Base-by-base conservation (phyloP, 78 protist species). In the Speleostelium caveatum region DNA sequence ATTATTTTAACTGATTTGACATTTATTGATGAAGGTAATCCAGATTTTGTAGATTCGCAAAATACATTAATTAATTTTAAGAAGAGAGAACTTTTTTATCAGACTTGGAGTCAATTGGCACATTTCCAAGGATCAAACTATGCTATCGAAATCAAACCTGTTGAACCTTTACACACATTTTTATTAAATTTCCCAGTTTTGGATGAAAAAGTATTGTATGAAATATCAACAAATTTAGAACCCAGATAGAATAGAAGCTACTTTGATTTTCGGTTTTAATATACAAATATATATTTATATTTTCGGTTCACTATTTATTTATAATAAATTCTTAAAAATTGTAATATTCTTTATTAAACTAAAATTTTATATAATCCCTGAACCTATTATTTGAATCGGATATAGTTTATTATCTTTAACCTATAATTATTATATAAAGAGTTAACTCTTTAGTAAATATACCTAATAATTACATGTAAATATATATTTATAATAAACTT, bases 11-110 rank as follows among this genome's bases (percentile, higher is more conserved):
- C 95, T n/a, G 95, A 92, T 67, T 28, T 92, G 0, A 73, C 86
- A 63, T 92, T 92, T 66, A 92, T 92, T 49, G 95, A 92, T 30
- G 95, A 92, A 55, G 91, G 91, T 59, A 83, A 83, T 60, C 75
- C 65, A 14, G 72, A 83, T 83, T 28, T 41, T 33, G 5, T 5
- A n/a, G 73, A 61, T 21, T 3, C 28, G 12, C 22, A 61, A 1
- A 28, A 61, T 39, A 35, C 63, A 22, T 6, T 59, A n/a, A 71
- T 92, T 45, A 92, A 92, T 56, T 92, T 79, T 36, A 76, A 92
- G 30, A 92, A 92, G 58, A 72, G 92, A 53, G 87, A 83, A 38
- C 36, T 92, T 22, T 58, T 92, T 60, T 92, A 60, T 26, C 91
- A 83, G 26, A 71, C 91, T 68, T 83, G 91, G 91, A 32, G 62